Conservation (phyloP, 1,139 yeast species). For the Lodderomyces pseudojiufengensis region DNA sequence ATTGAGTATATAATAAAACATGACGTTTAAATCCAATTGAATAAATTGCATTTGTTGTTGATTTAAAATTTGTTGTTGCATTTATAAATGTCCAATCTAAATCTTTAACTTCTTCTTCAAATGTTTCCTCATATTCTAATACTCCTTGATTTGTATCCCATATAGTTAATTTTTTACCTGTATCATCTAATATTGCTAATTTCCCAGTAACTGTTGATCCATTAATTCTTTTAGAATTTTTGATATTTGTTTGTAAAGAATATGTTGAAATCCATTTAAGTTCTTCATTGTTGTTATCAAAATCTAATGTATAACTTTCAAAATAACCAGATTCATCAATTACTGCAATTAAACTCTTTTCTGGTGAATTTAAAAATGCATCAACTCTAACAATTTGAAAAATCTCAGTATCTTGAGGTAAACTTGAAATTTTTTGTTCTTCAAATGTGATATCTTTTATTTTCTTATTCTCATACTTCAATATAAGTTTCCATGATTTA, state of each 20-base stretch:
- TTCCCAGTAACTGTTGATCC: slow-evolving; percentile 71
- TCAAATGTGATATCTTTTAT: slow-evolving; percentile 16
- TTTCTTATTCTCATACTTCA: slow-evolving; percentile 16
- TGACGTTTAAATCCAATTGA: slow-evolving; percentile 71
- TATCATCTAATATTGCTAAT: slow-evolving; percentile 62
- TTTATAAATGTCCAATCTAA: slow-evolving; percentile 80
- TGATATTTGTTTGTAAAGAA: slow-evolving; percentile 53
- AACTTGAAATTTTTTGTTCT: slow-evolving; percentile 23
- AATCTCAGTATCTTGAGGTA: slow-evolving; percentile 30
- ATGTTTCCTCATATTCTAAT: slow-evolving; percentile 57
- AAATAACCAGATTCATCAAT: slow-evolving; percentile 56
- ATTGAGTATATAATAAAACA: slow-evolving; percentile 70
- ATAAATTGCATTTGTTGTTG: slow-evolving; percentile 62
- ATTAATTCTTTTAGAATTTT: slow-evolving; percentile 50
- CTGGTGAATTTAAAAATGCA: slow-evolving; percentile 29
- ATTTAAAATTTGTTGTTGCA: slow-evolving; percentile 17
- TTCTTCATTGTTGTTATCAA: slow-evolving; percentile 4
- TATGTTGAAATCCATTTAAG: slow-evolving; percentile 52
- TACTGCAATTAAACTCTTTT: slow-evolving; percentile 53
- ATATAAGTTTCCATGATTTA: slow-evolving; percentile 27
- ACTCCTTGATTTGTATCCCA: slow-evolving; percentile 76
- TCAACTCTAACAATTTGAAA: slow-evolving; percentile 60
- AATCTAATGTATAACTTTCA: slow-evolving; percentile 31
- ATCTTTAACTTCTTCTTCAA: slow-evolving; percentile 38
- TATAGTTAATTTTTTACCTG: slow-evolving; percentile 51